Base-by-base conservation (phyloP, 441 rosid genomes). In the Arabidopsis lyrata region DNA sequence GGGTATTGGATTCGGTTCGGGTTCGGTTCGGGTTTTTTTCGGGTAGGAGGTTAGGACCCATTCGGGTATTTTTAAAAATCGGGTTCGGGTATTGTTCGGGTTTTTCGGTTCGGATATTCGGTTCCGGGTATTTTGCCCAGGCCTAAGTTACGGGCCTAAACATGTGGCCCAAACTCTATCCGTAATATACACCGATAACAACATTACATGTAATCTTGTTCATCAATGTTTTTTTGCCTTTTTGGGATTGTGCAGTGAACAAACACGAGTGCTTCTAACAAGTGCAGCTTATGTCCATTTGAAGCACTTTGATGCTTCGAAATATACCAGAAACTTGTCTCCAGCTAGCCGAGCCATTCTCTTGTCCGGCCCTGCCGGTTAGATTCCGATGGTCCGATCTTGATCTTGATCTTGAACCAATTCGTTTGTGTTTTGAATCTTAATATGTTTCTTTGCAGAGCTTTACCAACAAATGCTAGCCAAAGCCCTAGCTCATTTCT, bases 401-500 rank as follows among this genome's bases (percentile, higher is more conserved):
- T 5, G 6, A 5, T 56, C 22, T n/a, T 5, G 6, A 29, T 41
- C 5, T 55, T 27, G 29, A 55, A 57, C 57, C 22, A n/a, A 41
- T 50, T 34, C 5, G 52, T 32, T 44, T 31, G 20, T 70, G 52
- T 50, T 39, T 55, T 74, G 38, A 52, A 6, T 58, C 5, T 83
- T 90, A n/a, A 27, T 47, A 45, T 67, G 66, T 66, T 29, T 18
- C 75, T 70, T 45, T 78, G 82, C 73, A 92, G 99, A 95, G 70
- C 86, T 83, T 75, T 95, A 95, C 79, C 95, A 87, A 78, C 99
- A 95, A 86, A 88, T 79, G 95, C 98, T 95, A 29, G 95, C 97
- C 66, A 95, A 91, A 84, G 98, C 98, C 65, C 68, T 89, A 41
- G 91, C 99, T 16, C 92, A 93, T 77, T 65, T 79, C 88, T 95